Conservation (phyloP, 306 rosid species). For the Dryas drummondii region DNA sequence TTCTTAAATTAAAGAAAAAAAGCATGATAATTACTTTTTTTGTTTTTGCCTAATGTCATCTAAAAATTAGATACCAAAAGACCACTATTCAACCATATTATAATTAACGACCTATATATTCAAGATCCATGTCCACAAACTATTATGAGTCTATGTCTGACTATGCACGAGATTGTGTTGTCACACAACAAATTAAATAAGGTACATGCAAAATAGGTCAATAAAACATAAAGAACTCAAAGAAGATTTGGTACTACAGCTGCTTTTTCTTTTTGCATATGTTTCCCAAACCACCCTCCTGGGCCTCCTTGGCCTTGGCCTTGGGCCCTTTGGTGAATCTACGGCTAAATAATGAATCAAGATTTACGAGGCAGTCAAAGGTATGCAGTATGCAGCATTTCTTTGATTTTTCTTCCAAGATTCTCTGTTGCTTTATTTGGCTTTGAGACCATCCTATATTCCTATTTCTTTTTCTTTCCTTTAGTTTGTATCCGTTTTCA, state of each 20-base stretch:
- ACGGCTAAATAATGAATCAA: slow-evolving; percentile 24
- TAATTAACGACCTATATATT: no score
- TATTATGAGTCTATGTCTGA: not conserved
- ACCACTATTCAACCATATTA: no score
- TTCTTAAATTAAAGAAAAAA: no score
- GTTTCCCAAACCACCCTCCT: slow-evolving; percentile 47
- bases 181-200: not conserved
- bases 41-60: no score
- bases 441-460: slow-evolving; percentile 48
- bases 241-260: slow-evolving; percentile 48
- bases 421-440: slow-evolving; percentile 36
- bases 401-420: slow-evolving; percentile 20
- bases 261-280: slow-evolving; percentile 56
- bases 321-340: slow-evolving; percentile 31
- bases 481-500: slow-evolving; percentile 30
- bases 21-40: no score
- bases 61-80: no score
- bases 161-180: not conserved
- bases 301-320: not conserved
- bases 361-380: slow-evolving; percentile 92
- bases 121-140: not conserved
- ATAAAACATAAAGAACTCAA: slow-evolving; percentile 42
- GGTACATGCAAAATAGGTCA: slow-evolving; percentile 12
- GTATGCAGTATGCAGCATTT: slow-evolving; percentile 8
- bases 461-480: slow-evolving; percentile 20